Base-by-base conservation (phyloP, 2,329 filamentous ascomycete genomes). In the Drechslerella coelobrocha region DNA sequence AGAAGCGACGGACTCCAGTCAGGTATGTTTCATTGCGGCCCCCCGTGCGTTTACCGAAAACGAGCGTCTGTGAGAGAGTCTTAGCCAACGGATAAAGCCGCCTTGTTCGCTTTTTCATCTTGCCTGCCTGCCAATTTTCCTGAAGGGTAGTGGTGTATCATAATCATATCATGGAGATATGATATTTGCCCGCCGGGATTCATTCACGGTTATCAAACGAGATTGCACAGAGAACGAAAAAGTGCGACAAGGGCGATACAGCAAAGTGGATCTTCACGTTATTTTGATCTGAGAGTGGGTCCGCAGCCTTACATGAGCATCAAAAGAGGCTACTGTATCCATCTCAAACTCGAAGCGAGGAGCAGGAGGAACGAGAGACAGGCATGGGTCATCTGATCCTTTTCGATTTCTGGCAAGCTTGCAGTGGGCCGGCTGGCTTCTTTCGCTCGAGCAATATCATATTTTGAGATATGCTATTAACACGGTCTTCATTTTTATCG, bases 31-130 rank as follows among this genome's bases (percentile, higher is more conserved):
- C 60, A 53, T 62, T 59, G 65, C 59, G 47, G 56, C 43, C 65
- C 17, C 59, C 65, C 57, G 65, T 62, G 65, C 57, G 57, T 47
- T 69, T 69, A 69, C 65, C 65, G 66, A 63, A 62, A 71, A 71
- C 59, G 43, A 63, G 45, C 39, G 66, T 43, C 53, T 63, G 52
- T 57, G 65, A 62, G 23, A 21, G 10, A 2, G 51, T 57, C 56
- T 52, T 53, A 69, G 51, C 39, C 17, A 53, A 62, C 65, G 65
- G 65, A 62, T 69, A 61, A 45, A 69, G 65, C 65, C 65, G 65
- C 65, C 56, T 54, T 57, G 53, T 57, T 69, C 65, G 51, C 56
- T n/a, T 69, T 68, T 69, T 47, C 41, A 26, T 48, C 57, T 37
- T 27, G 37, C 21, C 34, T 50, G 4, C 14, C 41, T 9, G 19